Evolutionary conservation across 2,329 filamentous ascomycete species (phyloP).

Genomic region (Didymella segeticola): DNA sequence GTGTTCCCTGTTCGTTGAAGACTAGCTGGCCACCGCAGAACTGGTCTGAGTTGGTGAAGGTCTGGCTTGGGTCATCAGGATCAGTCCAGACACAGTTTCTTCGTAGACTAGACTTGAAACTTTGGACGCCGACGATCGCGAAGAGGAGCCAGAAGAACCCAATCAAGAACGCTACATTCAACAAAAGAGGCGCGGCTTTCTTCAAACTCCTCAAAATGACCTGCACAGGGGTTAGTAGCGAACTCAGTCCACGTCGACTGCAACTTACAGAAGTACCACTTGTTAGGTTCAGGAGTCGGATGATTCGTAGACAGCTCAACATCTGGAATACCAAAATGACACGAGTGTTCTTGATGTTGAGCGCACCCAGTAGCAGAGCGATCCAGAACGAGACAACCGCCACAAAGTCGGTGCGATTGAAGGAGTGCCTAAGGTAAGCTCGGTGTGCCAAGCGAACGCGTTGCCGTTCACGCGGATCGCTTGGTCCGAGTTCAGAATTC

Average conservation of each 20-base stretch:
- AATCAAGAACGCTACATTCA: constrained; percentile 93
- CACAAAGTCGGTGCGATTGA: constrained; percentile 93
- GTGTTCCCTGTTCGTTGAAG: constrained; percentile 55
- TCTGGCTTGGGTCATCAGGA: constrained; percentile 53
- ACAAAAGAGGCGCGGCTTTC: constrained; percentile 87
- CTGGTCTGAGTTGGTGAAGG: constrained; percentile 66
- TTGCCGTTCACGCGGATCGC: constrained; percentile 77
- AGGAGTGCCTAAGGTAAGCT: constrained; percentile 92
- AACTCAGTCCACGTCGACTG: constrained; percentile 13
- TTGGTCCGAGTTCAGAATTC: constrained; percentile 58
- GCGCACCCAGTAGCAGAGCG: constrained; percentile 75
- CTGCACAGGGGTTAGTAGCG: constrained; percentile 49
- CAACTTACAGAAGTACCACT: constrained; percentile 83
- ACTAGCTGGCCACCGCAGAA: constrained; percentile 88
- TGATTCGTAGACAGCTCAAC: constrained; percentile 92
- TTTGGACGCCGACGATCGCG: constrained; percentile 95
- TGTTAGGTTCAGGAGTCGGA: constrained; percentile 88
- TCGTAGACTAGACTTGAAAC: constrained; percentile 69
- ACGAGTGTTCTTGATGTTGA: constrained; percentile 69
- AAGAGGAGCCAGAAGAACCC: constrained; percentile 98
- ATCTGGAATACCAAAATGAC: constrained; percentile 93
- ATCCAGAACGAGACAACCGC: constrained; percentile 97
- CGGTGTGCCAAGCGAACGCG: constrained; percentile 85
- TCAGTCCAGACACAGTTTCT: constrained; percentile 60
- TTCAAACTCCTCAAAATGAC: constrained; percentile 95